Base-by-base conservation (phyloP, 2,329 filamentous ascomycete species). In the Arthrinium phaeospermum region DNA sequence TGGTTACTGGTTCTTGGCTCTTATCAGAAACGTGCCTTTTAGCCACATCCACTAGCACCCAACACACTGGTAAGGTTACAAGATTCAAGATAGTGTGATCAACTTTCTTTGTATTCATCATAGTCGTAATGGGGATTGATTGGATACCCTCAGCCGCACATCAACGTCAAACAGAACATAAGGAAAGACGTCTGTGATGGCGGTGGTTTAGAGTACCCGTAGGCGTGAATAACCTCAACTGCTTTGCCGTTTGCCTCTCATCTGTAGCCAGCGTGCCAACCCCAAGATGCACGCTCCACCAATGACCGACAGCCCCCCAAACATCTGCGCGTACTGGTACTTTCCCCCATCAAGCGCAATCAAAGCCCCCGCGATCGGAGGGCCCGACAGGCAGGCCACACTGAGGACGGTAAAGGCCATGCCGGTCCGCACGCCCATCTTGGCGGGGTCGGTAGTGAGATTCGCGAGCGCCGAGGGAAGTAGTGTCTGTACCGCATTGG, bases 371-470 rank as follows among this genome's bases (percentile, higher is more conserved):
- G 85, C 86, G 71, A 89, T 84, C 0, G 87, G 86, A 4, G 86
- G 84, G 0, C 87, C 87, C 4, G 85, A 88, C 44, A 89, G 77
- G 16, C 82, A 84, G 0, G 86, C 85, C 49, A 89, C 80, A 22
- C 82, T 84, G 24, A 88, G 83, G 47, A 88, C 83, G 22, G 75
- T 85, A 71, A 89, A 83, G 6, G 85, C 82, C 86, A 89, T 89
- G 0, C 87, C 87, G 75, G 86, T 85, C 2, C 87, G 78, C 16
- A 86, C 83, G 0, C 87, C 7, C 7, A 82, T 82, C 74, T 87
- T 89, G 73, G 83, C 85, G 69, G 87, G 72, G 75, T 89, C 86
- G 0, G 82, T 82, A 0, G 85, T 87, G 19, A 77, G 61, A 7
- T 71, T 64, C 8, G 75, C 74, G 37, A 77, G 44, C 4, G 75